Evolutionary conservation across 1,284 basidiomycete genomes (phyloP), one percentile per base, ranked within the genome.

Genomic region (Sanghuangporus sanghuang): DNA sequence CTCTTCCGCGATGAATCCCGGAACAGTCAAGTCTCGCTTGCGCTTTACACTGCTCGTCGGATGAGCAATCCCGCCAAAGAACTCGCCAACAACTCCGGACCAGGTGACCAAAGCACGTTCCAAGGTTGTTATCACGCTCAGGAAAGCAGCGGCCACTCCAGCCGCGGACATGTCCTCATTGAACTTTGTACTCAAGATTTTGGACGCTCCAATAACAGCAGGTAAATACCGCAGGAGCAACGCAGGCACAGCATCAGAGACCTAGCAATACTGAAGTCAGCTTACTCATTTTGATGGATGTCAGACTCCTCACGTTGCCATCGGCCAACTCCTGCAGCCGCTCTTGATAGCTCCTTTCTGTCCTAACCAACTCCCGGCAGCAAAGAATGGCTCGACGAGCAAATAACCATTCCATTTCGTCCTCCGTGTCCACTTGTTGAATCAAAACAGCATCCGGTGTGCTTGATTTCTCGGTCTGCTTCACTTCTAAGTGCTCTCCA

Each of bases 341-440:
- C 1, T 76, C 73, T 61, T 84, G 79, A 69, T 89, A 90, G 65
- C 78, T 84, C 64, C 81, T 79, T 71, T 89, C 87, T 2, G 87
- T 89, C 50, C 82, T 78, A 32, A 90, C 77, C 55, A 90, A 78
- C 73, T 90, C 87, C 44, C 82, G 75, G 57, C 82, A 78, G 69
- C 79, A 78, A n/a, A 89, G 75, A 54, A 89, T 74, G 0, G 85
- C 82, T 32, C 81, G 81, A 44, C 83, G 78, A 2, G 84, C 84
- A 18, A 76, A 76, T 62, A 78, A 76, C 86, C 86, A 87, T 12
- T 78, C 73, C 57, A 74, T 72, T 55, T 76, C 69, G 11, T 70
- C 69, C 27, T 67, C 67, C 40, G 39, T 50, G 46, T 35, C 58
- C 32, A 42, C 49, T 35, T 44, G 64, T 40, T 55, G 50, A 58